Conservation (phyloP, 1,284 basidiomycete genomes). For the Mycena sp. region DNA sequence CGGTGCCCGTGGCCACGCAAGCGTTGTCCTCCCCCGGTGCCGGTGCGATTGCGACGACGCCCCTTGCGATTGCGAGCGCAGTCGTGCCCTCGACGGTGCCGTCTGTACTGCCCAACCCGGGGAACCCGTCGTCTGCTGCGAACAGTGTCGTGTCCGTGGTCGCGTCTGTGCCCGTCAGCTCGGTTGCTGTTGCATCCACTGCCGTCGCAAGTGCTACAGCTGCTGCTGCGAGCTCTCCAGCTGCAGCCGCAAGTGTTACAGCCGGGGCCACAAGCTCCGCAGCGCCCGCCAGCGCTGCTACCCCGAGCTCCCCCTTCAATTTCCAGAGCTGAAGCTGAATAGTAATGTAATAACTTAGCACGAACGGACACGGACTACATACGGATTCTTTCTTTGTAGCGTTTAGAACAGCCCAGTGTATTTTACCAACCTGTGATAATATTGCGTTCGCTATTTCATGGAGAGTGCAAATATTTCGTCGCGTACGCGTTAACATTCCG, state of each 20-base stretch:
- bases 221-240: neutral
- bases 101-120: neutral
- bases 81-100: neutral
- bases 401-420: neutral
- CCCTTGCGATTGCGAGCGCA: too few species aligned
- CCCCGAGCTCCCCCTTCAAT: constrained; percentile 13
- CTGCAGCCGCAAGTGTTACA: neutral
- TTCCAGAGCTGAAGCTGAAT: constrained; percentile 2
- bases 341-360: neutral
- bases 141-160: too few species aligned
- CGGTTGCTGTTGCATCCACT: neutral
- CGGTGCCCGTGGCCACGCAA: neutral
- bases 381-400: neutral
- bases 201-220: too few species aligned
- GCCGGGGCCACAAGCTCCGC: neutral
- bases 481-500: too few species aligned
- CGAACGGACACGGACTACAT: neutral
- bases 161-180: neutral
- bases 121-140: neutral
- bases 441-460: too few species aligned
- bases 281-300: neutral
- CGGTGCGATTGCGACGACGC: neutral
- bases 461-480: too few species aligned
- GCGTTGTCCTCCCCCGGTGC: too few species aligned
- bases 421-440: too few species aligned